phyloP scores from a whole-genome alignment of 805 yeast genomes.

The Ogataea saltuana region DNA sequence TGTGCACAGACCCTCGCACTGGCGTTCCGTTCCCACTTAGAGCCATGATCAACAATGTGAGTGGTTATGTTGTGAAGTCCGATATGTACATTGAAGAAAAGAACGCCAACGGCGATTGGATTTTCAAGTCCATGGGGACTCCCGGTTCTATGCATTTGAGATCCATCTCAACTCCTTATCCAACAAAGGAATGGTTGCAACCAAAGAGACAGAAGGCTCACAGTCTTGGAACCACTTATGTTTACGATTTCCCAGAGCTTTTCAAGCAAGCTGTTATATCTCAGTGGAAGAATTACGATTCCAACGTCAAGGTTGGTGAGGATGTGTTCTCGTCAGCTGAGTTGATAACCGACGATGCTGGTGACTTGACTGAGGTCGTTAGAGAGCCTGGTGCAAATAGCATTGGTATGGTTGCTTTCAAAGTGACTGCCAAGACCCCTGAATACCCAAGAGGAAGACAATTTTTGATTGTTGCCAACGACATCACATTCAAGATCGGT shows the following conservation, averaged over 20 bases:
- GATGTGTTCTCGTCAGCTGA: slow-evolving; percentile 79
- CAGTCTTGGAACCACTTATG: slow-evolving; percentile 96
- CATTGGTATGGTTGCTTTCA: slow-evolving; percentile 98
- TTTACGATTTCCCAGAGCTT: slow-evolving; percentile 97
- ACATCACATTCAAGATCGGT: slow-evolving; percentile 96
- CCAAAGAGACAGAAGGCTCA: slow-evolving; percentile 99
- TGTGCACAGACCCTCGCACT: slow-evolving; percentile 84
- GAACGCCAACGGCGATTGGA: slow-evolving; percentile 93
- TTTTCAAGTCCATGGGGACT: slow-evolving; percentile 89
- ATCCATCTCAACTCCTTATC: slow-evolving; percentile 93
- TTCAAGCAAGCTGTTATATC: slow-evolving; percentile 89
- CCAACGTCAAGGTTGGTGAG: slow-evolving; percentile 61
- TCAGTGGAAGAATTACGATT: slow-evolving; percentile 75
- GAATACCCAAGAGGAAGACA: slow-evolving; percentile 97
- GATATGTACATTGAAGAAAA: slow-evolving; percentile 94
- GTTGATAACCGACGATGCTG: slow-evolving; percentile 80
- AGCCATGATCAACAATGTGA: slow-evolving; percentile 93
- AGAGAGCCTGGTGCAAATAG: slow-evolving; percentile 96
- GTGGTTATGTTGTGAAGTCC: slow-evolving; percentile 95
- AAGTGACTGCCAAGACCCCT: slow-evolving; percentile 87
- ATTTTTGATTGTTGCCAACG: slow-evolving; percentile 91
- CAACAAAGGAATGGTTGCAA: slow-evolving; percentile 96
- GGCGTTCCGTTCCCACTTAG: slow-evolving; percentile 94
- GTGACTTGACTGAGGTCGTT: slow-evolving; percentile 78
- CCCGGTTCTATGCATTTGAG: slow-evolving; percentile 98